These are phyloP conservation scores for Salix caprea DNA, from an alignment of 345 rosid species.

Conservation along the genomic window DNA sequence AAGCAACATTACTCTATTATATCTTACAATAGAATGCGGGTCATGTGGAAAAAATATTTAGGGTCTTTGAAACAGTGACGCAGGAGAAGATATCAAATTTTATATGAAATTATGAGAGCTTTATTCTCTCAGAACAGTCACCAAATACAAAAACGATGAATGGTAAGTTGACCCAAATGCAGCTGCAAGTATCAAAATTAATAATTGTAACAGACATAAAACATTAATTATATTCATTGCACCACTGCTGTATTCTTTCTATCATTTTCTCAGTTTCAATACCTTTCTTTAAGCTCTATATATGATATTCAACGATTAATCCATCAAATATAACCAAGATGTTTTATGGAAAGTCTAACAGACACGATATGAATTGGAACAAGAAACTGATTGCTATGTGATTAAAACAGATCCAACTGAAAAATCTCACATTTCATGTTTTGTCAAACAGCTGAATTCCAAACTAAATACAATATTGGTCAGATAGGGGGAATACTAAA, in stretches of 20 bases:
- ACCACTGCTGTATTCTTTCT: not conserved
- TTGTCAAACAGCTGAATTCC: not conserved
- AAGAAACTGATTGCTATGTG: not conserved
- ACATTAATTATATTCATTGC: not conserved
- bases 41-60: not conserved
- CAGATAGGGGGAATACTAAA: not conserved
- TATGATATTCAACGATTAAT: too few species aligned
- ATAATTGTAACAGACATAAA: not conserved
- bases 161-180: not conserved
- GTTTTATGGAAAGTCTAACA: not conserved
- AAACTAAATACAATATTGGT: not conserved
- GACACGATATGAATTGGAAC: not conserved
- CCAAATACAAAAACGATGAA: not conserved
- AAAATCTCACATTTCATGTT: not conserved
- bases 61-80: too few species aligned
- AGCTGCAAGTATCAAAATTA: not conserved
- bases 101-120: not conserved
- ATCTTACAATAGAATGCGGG: too few species aligned
- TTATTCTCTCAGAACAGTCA: not conserved
- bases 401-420: not conserved
- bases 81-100: not conserved
- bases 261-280: not conserved
- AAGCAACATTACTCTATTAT: not conserved
- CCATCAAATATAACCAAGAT: not conserved
- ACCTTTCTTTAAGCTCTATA: not conserved